A percentile compares a stretch with the other conserved stretches of the same genome.
These are phyloP conservation scores for Talaromyces thailandensis DNA, from an alignment of 495 filamentous ascomycete genomes.

Conservation along the genomic window DNA sequence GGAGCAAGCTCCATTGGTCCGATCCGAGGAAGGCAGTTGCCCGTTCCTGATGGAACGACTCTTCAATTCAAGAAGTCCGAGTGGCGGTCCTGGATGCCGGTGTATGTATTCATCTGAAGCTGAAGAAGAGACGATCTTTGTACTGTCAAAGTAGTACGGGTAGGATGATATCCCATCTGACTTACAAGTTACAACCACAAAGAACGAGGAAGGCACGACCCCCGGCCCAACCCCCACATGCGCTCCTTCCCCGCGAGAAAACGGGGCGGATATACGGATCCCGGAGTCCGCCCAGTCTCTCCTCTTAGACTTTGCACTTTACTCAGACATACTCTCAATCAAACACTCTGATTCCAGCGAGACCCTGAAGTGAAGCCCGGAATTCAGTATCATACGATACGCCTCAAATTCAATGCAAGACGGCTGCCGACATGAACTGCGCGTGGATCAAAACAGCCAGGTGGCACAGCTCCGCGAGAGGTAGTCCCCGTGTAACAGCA, in stretches of 20 bases:
- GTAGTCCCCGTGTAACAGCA: neutral
- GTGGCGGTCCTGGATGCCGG: neutral
- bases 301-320: neutral
- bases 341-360: neutral
- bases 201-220: neutral
- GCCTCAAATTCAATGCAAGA: neutral
- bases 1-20: neutral
- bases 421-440: neutral
- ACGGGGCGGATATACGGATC: no score
- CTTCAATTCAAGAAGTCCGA: neutral
- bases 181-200: neutral
- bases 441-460: neutral
- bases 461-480: neutral
- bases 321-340: neutral
- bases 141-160: no score
- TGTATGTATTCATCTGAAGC: neutral
- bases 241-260: no score
- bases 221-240: no score
- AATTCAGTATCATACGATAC: neutral
- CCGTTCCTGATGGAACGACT: neutral
- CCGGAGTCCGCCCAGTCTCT: no score
- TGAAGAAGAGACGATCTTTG: neutral
- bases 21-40: neutral
- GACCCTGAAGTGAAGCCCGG: neutral
- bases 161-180: neutral